Conservation (phyloP, 352 stramenopile genomes). For the Plasmopara muralis region DNA sequence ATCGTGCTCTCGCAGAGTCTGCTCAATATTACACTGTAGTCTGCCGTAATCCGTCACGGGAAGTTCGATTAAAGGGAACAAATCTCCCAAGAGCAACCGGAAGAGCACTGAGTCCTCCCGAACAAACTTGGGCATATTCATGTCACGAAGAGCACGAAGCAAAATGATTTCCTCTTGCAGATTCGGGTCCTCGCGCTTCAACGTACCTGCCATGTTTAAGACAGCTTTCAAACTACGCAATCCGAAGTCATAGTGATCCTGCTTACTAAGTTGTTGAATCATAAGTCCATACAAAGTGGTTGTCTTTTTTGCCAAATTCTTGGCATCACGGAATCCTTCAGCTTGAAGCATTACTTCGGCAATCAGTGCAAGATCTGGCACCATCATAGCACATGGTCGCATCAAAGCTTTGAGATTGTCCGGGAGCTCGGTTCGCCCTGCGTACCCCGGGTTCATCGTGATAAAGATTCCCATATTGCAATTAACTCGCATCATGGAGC, state of each 20-base stretch:
- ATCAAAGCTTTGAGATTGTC: constrained; percentile 85
- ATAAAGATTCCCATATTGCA: constrained; percentile 91
- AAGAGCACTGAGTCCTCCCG: constrained; percentile 91
- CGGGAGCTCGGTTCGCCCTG: constrained; percentile 83
- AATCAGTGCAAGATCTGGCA: constrained; percentile 77
- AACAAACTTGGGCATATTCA: constrained; percentile 95
- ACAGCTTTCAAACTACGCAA: constrained; percentile 78
- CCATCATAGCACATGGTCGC: constrained; percentile 86
- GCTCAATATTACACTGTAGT: constrained; percentile 84
- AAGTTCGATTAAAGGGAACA: constrained; percentile 87
- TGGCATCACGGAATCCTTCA: constrained; percentile 79
- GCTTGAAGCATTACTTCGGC: constrained; percentile 85
- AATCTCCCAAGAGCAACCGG: constrained; percentile 78
- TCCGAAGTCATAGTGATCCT: constrained; percentile 86
- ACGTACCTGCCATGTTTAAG: constrained; percentile 74
- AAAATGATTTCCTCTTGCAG: constrained; percentile 94
- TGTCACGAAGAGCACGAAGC: constrained; percentile 92
- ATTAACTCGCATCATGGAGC: constrained; percentile 79
- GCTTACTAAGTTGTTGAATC: constrained; percentile 84
- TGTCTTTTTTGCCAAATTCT: constrained; percentile 77
- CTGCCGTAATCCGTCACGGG: constrained; percentile 88
- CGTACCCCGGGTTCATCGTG: constrained; percentile 91
- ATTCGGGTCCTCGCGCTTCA: constrained; percentile 94
- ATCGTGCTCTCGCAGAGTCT: constrained; percentile 75
- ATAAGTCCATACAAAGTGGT: constrained; percentile 83